Base-by-base conservation (phyloP, 352 stramenopile species). In the Elongisporangium senticosum region DNA sequence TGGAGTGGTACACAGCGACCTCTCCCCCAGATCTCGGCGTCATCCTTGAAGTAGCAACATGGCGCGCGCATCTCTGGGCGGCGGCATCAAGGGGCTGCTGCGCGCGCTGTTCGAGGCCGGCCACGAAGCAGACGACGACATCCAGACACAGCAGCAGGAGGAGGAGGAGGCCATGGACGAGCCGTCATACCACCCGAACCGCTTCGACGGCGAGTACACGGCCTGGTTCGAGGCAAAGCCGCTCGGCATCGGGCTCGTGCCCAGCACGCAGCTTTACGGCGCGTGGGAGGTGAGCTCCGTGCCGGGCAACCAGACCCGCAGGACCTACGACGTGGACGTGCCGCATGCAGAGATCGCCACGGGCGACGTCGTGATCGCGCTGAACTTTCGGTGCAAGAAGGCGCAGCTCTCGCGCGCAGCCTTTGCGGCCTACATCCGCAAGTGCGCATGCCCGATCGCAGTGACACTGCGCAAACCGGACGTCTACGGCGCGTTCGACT, bases 251-350 rank as follows among this genome's bases (percentile, higher is more conserved):
- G 83, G 79, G 10, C 79, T 92, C 61, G 79, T 92, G 61, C 83
- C 83, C 17, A 89, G 77, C 59, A 88, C 83, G 57, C 83, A 90
- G 58, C 73, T 92, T 47, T 92, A 92, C 59, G 83, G 83, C 1
- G 74, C 78, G 17, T 92, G 83, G 83, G 83, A 92, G 54, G 76
- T 90, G 59, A 87, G 76, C 21, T 86, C 77, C 2, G 59, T 80
- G 26, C 68, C 71, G 39, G 4, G 19, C 19, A 17, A 49, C 53
- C 37, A 64, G 21, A 40, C 19, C 24, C 61, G 13, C 28, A 17
- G 23, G 8, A 56, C 17, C 26, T 64, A n/a, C 24, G 63, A 69
- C 2, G 26, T 24, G 13, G 58, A 40, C 8, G 49, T 62, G 49
- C 56, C 69, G 20, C 56, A 51, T 7, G 40, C 24, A 24, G 58